Base-by-base conservation (phyloP, 176 grass and related monocot genomes). In the Puya raimondii region DNA sequence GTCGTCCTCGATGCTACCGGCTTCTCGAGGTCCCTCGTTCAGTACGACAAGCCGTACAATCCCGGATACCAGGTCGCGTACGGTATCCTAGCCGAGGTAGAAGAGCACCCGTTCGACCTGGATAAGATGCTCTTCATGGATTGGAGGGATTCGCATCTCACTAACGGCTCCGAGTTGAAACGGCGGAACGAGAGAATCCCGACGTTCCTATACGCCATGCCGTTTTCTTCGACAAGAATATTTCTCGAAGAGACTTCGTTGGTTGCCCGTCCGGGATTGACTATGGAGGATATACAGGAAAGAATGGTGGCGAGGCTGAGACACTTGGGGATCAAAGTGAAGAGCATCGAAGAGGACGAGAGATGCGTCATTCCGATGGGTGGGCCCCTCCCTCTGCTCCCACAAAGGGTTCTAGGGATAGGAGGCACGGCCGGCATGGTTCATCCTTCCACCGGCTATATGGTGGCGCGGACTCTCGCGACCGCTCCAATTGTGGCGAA, bases 111-210 rank as follows among this genome's bases (percentile, higher is more conserved):
- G 4, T 97, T 97, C 57, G 94, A 97, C 77, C 66, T 92, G 79
- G 86, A 97, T 77, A 97, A 92, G 71, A 97, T 97, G 94, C 82
- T 97, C 72, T 97, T 97, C 80, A 97, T 97, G 94, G 94, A 97
- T 81, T 90, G 94, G 94, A 86, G 94, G 72, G 89, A 97, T 80
- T 83, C 94, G 0, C 94, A 97, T 79, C 86, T 97, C 10, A 64
- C 72, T 23, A 68, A 80, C 5, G 83, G 80, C 0, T 73, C 94
- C 8, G 74, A 68, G 52, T 69, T 92, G 71, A 87, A 64, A 76
- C 79, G 82, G 23, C 80, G 79, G 6, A 92, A 97, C 78, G 74
- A 66, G 63, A 86, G 78, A 59, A 77, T 88, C 21, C 94, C 94
- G 23, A 97, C 94, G 0, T 97, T 97, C 82, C 81, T 97, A 18